phyloP scores from a whole-genome alignment of 352 stramenopile species.

The Blastocystis hominis region DNA sequence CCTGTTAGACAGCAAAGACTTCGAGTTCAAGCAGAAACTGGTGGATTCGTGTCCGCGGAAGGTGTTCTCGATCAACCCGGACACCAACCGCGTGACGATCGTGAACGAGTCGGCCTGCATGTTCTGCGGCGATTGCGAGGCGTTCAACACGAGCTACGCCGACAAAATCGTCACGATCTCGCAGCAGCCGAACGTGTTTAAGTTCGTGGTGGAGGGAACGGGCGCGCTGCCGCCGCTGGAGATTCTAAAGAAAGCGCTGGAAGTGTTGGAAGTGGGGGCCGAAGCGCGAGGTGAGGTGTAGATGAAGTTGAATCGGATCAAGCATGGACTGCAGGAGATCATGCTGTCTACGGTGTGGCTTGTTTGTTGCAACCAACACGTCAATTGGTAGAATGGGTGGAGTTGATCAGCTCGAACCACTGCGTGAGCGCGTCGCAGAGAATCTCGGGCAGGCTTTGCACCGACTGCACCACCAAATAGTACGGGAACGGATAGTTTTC shows the following conservation, averaged over 20 bases:
- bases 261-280: constrained; percentile 7
- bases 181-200: constrained; percentile 2
- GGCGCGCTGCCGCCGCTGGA: constrained; percentile 21
- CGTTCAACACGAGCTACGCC: constrained; percentile 53
- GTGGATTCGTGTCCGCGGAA: constrained; percentile 29
- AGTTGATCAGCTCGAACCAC: constrained; percentile 91
- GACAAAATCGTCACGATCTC: constrained; percentile 54
- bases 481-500: constrained; percentile 99
- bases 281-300: background rate
- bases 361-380: background rate
- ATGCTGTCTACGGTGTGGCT: background rate
- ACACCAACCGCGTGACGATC: constrained; percentile 10
- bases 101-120: background rate
- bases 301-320: constrained; percentile 18
- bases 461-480: constrained; percentile 91
- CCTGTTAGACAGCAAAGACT: constrained; percentile 7
- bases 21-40: constrained; percentile 40
- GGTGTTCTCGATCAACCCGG: constrained; percentile 35
- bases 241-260: constrained; percentile 41
- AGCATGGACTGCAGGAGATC: background rate
- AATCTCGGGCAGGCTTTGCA: constrained; percentile 87
- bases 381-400: background rate
- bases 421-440: constrained; percentile 95
- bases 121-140: constrained; percentile 52
- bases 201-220: constrained; percentile 35